Percentiles rank a stretch among this genome's conserved stretches.
phyloP scores from a whole-genome alignment of 495 filamentous ascomycete genomes.

The Penicillium coprophilum region DNA sequence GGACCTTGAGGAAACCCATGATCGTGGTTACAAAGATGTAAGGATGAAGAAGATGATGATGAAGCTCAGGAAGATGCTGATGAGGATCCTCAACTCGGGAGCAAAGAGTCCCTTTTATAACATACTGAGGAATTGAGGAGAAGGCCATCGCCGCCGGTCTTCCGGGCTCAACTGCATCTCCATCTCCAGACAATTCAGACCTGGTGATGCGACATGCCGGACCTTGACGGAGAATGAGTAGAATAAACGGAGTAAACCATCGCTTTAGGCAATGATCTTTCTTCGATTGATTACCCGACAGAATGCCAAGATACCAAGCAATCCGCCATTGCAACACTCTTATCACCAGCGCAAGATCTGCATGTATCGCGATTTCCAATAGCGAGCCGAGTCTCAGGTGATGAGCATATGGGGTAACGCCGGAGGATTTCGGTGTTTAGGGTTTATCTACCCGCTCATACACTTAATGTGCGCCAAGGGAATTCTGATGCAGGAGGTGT shows the following conservation, averaged over 20 bases:
- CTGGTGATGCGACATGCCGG: constrained; percentile 9
- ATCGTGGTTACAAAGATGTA: constrained; percentile 5
- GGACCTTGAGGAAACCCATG: constrained; percentile 17
- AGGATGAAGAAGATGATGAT: constrained; percentile 7
- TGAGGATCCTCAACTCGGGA: constrained; percentile 12
- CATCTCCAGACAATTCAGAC: constrained; percentile 4
- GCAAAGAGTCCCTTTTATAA: constrained; percentile 5
- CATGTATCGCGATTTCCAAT: constrained; percentile 12
- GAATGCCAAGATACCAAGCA: constrained; percentile 6
- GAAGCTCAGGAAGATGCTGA: constrained; percentile 8
- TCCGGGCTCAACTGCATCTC: constrained; percentile 11
- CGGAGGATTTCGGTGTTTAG: not conserved
- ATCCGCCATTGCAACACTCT: constrained; percentile 1
- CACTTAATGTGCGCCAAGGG: constrained; percentile 1
- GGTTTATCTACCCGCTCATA: constrained; percentile 8
- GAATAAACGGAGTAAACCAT: constrained; percentile 6
- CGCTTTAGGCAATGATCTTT: constrained; percentile 9
- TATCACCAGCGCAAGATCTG: constrained; percentile 5
- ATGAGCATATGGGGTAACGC: not conserved
- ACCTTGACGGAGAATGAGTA: constrained; percentile 13
- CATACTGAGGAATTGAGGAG: constrained; percentile 4
- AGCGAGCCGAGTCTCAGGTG: constrained; percentile 9
- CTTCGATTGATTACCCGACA: not conserved
- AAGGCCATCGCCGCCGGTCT: constrained; percentile 15
- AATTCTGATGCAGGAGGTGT: constrained; percentile 3